Conservation (phyloP, 2,329 filamentous ascomycete species). For the Capronia epimyces region DNA sequence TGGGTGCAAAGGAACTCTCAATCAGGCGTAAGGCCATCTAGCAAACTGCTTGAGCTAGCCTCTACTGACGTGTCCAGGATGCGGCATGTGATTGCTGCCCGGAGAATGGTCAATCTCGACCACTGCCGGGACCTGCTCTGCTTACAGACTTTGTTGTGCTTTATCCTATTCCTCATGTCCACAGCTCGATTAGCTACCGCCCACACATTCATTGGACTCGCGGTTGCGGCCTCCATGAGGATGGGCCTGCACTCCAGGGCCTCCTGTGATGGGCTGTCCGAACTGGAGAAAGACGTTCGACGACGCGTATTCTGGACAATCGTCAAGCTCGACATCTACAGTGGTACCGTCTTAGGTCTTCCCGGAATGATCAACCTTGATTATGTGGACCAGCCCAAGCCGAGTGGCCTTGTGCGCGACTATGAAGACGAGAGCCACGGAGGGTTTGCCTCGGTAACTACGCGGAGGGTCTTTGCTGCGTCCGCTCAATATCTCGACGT, state of each 20-base stretch:
- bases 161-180: slow-evolving; percentile 23
- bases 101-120: slow-evolving; percentile 19
- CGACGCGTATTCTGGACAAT: slow-evolving; percentile 20
- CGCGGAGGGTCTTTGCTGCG: slow-evolving; percentile 15
- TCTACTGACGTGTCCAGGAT: slow-evolving; percentile 11
- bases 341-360: slow-evolving; percentile 18
- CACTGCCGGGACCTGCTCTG: slow-evolving; percentile 12
- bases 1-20: slow-evolving; percentile 16
- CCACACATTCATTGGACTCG: slow-evolving; percentile 17
- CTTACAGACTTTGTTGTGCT: slow-evolving; percentile 16
- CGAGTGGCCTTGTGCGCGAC: slow-evolving; percentile 9
- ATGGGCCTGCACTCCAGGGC: slow-evolving; percentile 20
- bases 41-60: neutral
- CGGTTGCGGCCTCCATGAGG: slow-evolving; percentile 17
- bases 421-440: slow-evolving; percentile 9
- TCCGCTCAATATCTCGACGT: slow-evolving; percentile 21
- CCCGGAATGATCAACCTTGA: slow-evolving; percentile 20
- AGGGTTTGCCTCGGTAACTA: slow-evolving; percentile 6
- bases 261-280: slow-evolving; percentile 11
- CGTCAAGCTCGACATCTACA: slow-evolving; percentile 25
- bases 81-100: slow-evolving; percentile 20
- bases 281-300: slow-evolving; percentile 9
- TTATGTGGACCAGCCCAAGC: slow-evolving; percentile 20
- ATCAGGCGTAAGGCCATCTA: slow-evolving; percentile 18
- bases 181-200: slow-evolving; percentile 19